Evolutionary conservation across 495 filamentous ascomycete species (phyloP).

Genomic region (Aspergillus biplanus): DNA sequence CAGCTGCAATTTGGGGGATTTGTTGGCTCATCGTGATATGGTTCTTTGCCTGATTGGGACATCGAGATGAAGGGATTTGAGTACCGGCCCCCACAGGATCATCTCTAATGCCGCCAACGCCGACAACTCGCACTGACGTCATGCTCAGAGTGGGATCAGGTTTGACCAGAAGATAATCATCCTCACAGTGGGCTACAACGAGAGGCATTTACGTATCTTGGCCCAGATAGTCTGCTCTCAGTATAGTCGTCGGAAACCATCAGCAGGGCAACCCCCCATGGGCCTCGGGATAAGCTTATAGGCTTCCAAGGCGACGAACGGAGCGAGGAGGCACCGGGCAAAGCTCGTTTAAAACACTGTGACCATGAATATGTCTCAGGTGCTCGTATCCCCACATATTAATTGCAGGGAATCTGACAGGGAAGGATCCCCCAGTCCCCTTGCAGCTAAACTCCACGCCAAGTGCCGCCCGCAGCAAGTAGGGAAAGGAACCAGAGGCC

Average conservation of each 20-base stretch:
- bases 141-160: not conserved
- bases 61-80: not conserved
- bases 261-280: not conserved
- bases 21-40: too few relatives aligned
- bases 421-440: not conserved
- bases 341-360: not conserved
- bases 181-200: not conserved
- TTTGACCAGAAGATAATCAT: not conserved
- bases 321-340: not conserved
- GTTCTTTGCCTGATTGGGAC: too few relatives aligned
- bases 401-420: not conserved
- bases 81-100: not conserved
- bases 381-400: not conserved
- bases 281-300: not conserved
- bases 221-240: not conserved
- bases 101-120: not conserved
- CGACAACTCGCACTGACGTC: not conserved
- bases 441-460: not conserved
- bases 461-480: not conserved
- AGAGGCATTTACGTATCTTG: not conserved
- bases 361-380: not conserved
- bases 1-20: too few relatives aligned
- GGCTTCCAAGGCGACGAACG: not conserved
- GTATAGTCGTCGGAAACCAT: not conserved
- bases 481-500: not conserved